Evolutionary conservation across 2,329 filamentous ascomycete species (phyloP), one percentile per base, ranked within the genome.

Genomic region (Ophiostoma sp.): DNA sequence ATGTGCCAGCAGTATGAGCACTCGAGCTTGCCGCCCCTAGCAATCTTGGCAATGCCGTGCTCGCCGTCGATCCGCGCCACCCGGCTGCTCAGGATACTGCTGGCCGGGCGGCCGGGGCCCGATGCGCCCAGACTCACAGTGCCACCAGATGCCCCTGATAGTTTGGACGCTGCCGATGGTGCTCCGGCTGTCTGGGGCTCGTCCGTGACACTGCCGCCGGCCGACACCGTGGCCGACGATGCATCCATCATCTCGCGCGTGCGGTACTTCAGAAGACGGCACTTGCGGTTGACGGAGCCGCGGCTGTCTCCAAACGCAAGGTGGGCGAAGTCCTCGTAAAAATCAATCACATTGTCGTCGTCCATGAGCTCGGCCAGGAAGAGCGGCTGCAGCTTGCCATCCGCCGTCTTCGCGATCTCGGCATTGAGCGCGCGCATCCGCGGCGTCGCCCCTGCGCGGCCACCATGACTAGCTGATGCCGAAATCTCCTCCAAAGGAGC

Each of bases 1-100:
- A 98, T 93, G 72, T 92, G 94, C 93, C 94, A 98, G 81, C 92
- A 96, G 79, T 96, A 97, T 74, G 91, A 93, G 81, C 93, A 97
- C 76, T 96, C 91, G 69, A 98, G 90, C 79, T 95, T 93, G 67
- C 93, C 94, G 75, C 96, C 93, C 76, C 87, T 90, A 75, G 91
- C 92, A 14, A 97, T 84, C 75, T 88, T 87, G 67, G 90, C 90
- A 78, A 96, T 94, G 9, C 91, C 93, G 71, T 90, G 85, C 77
- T 92, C 89, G 67, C 89, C 87, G 73, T 87, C 87, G 73, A 89
- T 88, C 71, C 83, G 83, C 2, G 84, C 85, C 45, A 88, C 85
- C 52, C 85, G 79, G 73, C 79, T 85, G 74, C 86, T 87, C 67
- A 87, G 78, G 64, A 86, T 85, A 71, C 83, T 81, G 69, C 74